Base-by-base conservation (phyloP, 331 rosid genomes). In the Quercus tomentella region DNA sequence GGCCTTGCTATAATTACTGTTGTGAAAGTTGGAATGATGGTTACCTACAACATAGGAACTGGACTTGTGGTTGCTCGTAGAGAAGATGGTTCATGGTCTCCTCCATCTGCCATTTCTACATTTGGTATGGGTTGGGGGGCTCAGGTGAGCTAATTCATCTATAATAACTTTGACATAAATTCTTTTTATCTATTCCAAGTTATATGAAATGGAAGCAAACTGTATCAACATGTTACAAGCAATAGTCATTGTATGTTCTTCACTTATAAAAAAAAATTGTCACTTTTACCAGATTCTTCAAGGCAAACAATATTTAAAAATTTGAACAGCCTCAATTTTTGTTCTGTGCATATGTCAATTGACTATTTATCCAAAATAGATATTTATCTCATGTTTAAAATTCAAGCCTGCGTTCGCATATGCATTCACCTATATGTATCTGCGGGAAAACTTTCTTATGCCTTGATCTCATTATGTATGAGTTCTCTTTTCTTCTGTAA, bases 61-160 rank as follows among this genome's bases (percentile, higher is more conserved):
- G 99, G 99, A 79, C 82, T 96, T 33, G 98, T 96, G 77, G 80
- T 96, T 80, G 96, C 97, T 17, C 97, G 94, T 49, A 92, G 90
- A 76, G 98, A 90, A 76, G 99, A 96, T 87, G 99, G 98, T 70
- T 91, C 98, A 26, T 93, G 99, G 99, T 96, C 99, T 80, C 94
- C 99, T n/a, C 98, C 99, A 72, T 96, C 99, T 76, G 97, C 99
- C 77, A 85, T 91, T 80, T 93, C 97, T 30, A 89, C 99, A 54
- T 88, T 89, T 65, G 99, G 99, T 82, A 62, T 81, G 62, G 99
- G 99, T 16, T 96, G 99, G 99, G 99, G 99, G 45, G 90, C 97
- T 76, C 99, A 96, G 97, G 99, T 95, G 80, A 71, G 83, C 67
- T 77, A 51, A 76, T 86, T 71, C 71, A 17, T 82, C 82, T 85